Conservation (phyloP, 768 basidiomycete genomes). For the Pholiota microspora region DNA sequence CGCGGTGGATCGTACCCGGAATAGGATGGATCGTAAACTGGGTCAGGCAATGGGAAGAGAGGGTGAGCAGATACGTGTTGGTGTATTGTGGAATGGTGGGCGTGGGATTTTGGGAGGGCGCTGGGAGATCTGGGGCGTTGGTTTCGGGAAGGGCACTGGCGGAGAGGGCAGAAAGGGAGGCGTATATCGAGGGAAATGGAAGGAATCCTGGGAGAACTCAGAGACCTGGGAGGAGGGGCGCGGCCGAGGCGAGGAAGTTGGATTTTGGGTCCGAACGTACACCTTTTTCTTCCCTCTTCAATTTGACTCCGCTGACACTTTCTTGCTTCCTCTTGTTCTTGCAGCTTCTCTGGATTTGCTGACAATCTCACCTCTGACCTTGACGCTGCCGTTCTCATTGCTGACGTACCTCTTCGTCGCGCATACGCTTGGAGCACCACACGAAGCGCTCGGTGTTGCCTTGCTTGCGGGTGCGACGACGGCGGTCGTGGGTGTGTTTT, state of each 20-base stretch:
- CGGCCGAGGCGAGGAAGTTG: constrained; percentile 24
- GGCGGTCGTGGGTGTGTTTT: constrained; percentile 79
- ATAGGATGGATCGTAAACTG: constrained; percentile 51
- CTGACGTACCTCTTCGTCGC: constrained; percentile 88
- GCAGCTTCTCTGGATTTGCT: constrained; percentile 68
- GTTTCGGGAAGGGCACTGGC: constrained; percentile 29
- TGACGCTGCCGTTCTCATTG: constrained; percentile 81
- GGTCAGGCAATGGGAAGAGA: constrained; percentile 51
- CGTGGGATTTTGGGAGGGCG: constrained; percentile 60
- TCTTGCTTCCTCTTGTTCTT: constrained; percentile 2
- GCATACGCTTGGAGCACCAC: constrained; percentile 67
- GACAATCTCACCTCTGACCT: constrained; percentile 71
- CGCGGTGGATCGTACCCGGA: constrained; percentile 41
- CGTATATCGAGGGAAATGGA: constrained; percentile 16
- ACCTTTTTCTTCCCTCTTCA: constrained; percentile 19
- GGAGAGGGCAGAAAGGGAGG: constrained; percentile 11
- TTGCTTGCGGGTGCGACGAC: constrained; percentile 78
- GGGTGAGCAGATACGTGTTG: constrained; percentile 59
- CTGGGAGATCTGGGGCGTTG: constrained; percentile 48
- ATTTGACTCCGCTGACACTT: not conserved
- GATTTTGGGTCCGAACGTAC: constrained; percentile 60
- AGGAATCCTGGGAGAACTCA: constrained; percentile 17
- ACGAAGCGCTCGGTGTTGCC: constrained; percentile 72
- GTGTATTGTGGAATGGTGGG: constrained; percentile 78
- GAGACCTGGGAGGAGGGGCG: not conserved